These are phyloP conservation scores for Lipomyces yamanashiensis DNA, from an alignment of 805 yeast species.

Conservation along the genomic window DNA sequence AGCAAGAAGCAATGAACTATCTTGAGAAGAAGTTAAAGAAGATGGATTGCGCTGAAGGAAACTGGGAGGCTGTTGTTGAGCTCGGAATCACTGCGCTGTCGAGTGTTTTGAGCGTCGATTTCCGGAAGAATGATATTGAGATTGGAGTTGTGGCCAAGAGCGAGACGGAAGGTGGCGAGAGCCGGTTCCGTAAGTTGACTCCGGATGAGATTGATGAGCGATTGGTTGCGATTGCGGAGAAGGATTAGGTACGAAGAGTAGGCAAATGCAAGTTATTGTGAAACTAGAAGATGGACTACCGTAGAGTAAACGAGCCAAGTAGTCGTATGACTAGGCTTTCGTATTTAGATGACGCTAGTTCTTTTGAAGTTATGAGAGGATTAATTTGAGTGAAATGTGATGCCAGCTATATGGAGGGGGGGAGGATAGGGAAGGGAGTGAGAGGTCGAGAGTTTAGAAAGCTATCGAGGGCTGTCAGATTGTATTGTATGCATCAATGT, in stretches of 20 bases:
- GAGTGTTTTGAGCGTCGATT: conserved; percentile 87
- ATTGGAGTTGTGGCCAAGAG: conserved; percentile 70
- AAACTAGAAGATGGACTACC: too few relatives aligned
- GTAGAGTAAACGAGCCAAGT: too few relatives aligned
- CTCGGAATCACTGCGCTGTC: conserved; percentile 85
- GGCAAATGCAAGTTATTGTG: too few relatives aligned
- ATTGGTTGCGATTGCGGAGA: conserved; percentile 92
- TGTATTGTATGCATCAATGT: too few relatives aligned
- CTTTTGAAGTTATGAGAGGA: too few relatives aligned
- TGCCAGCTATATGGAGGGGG: too few relatives aligned
- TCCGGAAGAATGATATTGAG: conserved; percentile 90
- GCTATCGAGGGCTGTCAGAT: too few relatives aligned
- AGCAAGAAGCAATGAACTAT: conserved; percentile 89
- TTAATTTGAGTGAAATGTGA: too few relatives aligned
- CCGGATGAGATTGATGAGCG: conserved; percentile 94
- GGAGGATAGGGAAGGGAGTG: too few relatives aligned
- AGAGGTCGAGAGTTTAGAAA: too few relatives aligned
- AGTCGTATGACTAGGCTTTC: too few relatives aligned
- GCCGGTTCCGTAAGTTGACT: conserved; percentile 64
- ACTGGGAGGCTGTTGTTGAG: conserved; percentile 88
- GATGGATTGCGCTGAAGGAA: conserved; percentile 70
- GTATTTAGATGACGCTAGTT: too few relatives aligned
- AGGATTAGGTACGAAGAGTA: conserved; percentile 53
- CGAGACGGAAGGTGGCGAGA: conserved; percentile 48
- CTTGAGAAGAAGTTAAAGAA: conserved; percentile 89